These are phyloP conservation scores for Mrakia frigida DNA, from an alignment of 768 basidiomycete genomes.

Conservation along the genomic window DNA sequence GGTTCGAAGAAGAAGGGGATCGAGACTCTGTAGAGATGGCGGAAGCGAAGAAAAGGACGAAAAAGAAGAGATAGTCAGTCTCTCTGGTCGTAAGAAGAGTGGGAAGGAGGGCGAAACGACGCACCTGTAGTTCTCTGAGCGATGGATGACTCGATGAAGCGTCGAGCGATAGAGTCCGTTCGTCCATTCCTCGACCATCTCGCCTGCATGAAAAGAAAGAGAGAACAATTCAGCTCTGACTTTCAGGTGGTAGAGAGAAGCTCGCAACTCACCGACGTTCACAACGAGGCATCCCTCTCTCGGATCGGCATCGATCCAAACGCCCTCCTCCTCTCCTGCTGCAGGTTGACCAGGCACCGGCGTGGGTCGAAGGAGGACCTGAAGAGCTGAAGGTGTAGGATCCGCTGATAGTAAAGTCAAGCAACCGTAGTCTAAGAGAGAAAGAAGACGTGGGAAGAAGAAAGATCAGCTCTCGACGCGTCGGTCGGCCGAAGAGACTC, in stretches of 20 bases:
- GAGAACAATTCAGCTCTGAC: neutral
- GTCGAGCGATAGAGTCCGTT: slow-evolving; percentile 82
- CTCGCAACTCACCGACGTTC: slow-evolving; percentile 87
- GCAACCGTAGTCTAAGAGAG: slow-evolving; percentile 72
- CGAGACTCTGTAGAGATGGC: neutral
- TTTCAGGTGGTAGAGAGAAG: neutral
- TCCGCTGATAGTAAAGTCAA: slow-evolving; percentile 84
- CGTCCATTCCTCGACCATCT: slow-evolving; percentile 80
- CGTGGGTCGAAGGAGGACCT: slow-evolving; percentile 61
- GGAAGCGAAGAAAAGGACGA: neutral
- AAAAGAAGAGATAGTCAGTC: neutral
- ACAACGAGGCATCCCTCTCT: slow-evolving; percentile 69
- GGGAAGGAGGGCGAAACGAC: slow-evolving; percentile 89
- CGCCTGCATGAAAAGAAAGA: neutral
- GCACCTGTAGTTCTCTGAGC: slow-evolving; percentile 50
- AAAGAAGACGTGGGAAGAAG: neutral
- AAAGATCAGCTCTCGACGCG: neutral
- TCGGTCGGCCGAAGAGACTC: neutral
- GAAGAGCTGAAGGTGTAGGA: slow-evolving; percentile 69
- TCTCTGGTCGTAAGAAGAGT: slow-evolving; percentile 57
- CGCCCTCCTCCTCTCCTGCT: slow-evolving; percentile 49
- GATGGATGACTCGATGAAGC: slow-evolving; percentile 81
- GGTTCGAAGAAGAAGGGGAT: slow-evolving; percentile 95
- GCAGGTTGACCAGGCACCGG: slow-evolving; percentile 34
- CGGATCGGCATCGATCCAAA: slow-evolving; percentile 82